These are phyloP conservation scores for Boletus barrowsii DNA, from an alignment of 768 basidiomycete genomes.

Conservation along the genomic window DNA sequence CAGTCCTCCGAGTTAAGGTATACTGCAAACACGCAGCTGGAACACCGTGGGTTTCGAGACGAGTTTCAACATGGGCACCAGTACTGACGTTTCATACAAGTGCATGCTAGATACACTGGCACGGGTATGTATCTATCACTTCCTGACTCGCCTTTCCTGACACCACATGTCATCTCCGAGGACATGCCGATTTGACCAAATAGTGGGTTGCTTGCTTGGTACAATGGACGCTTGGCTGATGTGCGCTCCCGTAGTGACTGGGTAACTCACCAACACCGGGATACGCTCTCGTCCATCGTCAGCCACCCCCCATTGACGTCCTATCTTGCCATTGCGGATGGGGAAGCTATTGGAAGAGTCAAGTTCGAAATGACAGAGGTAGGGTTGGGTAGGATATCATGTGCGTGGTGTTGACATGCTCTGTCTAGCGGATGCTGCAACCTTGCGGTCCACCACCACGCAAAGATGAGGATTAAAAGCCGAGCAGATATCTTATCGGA, in stretches of 20 bases:
- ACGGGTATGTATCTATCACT: slow-evolving; percentile 59
- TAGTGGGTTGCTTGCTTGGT: slow-evolving; percentile 58
- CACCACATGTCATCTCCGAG: slow-evolving; percentile 36
- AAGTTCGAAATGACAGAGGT: slow-evolving; percentile 98
- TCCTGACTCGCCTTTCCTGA: slow-evolving; percentile 6
- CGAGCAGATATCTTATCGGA: neutral
- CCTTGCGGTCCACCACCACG: slow-evolving; percentile 90
- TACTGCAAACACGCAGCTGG: slow-evolving; percentile 93
- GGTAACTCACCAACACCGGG: slow-evolving; percentile 96
- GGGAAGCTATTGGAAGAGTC: slow-evolving; percentile 83
- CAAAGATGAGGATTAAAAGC: slow-evolving; percentile 72
- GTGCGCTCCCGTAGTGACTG: slow-evolving; percentile 67
- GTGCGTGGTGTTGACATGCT: slow-evolving; percentile 23
- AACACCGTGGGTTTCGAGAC: slow-evolving; percentile 67
- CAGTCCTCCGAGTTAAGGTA: slow-evolving; percentile 92
- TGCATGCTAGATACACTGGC: slow-evolving; percentile 94
- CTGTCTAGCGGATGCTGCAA: slow-evolving; percentile 80
- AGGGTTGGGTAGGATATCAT: neutral
- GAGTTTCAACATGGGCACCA: neutral
- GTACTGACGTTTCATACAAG: slow-evolving; percentile 39
- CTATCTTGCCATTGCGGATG: slow-evolving; percentile 90
- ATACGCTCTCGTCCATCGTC: slow-evolving; percentile 89
- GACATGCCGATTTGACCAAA: slow-evolving; percentile 95
- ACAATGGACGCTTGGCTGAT: slow-evolving; percentile 2
- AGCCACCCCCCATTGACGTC: slow-evolving; percentile 85